These are phyloP conservation scores for Sequoia sempervirens DNA, from an alignment of 75 land plant genomes.

Conservation along the genomic window DNA sequence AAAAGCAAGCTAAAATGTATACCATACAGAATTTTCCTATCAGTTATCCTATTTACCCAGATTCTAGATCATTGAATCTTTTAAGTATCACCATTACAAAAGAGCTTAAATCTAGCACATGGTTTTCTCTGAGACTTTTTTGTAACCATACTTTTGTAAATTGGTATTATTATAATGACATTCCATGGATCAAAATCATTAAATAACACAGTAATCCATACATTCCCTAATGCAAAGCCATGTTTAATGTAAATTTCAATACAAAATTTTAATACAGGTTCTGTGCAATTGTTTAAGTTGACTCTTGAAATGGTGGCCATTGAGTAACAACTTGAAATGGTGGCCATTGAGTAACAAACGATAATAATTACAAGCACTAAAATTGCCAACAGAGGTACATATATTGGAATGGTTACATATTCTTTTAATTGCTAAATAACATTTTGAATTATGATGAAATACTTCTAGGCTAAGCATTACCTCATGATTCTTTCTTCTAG, in stretches of 20 bases:
- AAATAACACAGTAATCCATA: not conserved
- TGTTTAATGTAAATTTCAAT: not conserved
- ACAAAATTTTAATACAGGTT: not conserved
- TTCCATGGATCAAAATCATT: not conserved
- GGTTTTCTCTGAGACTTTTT: not conserved
- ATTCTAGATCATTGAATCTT: not conserved
- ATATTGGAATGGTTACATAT: not conserved
- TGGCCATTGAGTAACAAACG: not conserved
- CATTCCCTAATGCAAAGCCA: not conserved
- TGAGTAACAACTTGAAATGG: not conserved
- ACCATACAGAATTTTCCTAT: not conserved
- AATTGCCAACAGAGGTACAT: not conserved
- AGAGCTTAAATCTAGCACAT: not conserved
- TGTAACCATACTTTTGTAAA: not conserved
- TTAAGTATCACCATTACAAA: not conserved
- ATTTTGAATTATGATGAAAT: not conserved
- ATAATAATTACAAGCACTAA: not conserved
- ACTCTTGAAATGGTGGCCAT: not conserved
- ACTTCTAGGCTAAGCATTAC: not conserved
- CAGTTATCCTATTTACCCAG: not conserved
- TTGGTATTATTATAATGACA: not conserved
- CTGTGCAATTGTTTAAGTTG: not conserved
- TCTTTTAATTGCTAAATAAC: not conserved
- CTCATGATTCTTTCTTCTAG: not conserved
- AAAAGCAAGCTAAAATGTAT: not conserved